Base-by-base conservation (phyloP, 2,329 filamentous ascomycete genomes). In the Monosporascus sp. region DNA sequence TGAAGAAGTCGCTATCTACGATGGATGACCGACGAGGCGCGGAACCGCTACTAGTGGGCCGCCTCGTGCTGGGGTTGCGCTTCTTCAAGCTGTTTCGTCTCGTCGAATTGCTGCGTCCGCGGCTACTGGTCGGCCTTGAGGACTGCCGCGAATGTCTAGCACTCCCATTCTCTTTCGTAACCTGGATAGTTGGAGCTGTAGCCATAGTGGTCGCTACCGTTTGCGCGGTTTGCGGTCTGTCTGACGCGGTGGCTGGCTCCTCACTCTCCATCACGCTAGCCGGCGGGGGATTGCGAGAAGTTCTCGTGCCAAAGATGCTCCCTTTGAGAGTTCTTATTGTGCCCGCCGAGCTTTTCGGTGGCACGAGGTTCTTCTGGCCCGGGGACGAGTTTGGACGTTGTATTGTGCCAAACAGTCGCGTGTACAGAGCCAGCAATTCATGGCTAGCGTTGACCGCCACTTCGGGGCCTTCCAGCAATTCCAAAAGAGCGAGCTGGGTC, bases 381-480 rank as follows among this genome's bases (percentile, higher is more conserved):
- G 68, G 58, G 60, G 68, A 55, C 65, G 74, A 61, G 67, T 65
- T 40, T 58, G 70, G 58, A 77, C 71, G 60, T n/a, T 74, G 69
- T 11, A 74, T 58, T 31, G 66, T 71, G 7, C 87, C 87, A 68
- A 96, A 97, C 0, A 99, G 76, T 57, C 88, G 81, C 3, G 85
- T 82, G 66, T 94, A 99, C 1, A 97, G 76, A 17, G 84, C 84
- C 20, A 99, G 74, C 40, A 99, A 77, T 69, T 97, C 91, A 59
- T 90, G 85, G 66, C 89, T 92, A 55, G 88, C 86, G 66, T 96
- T 96, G 49, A 97, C 89, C 19, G 94, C 93, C 53, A 87, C 83
- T 54, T 90, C 86, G 0, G 91, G 85, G 1, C 91, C 91, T 66
- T 97, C 91, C 3, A 90, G 74, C 17, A 94, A 74, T 70, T 97